These are phyloP conservation scores for Leccinellum rugosiceps DNA, from an alignment of 768 basidiomycete species.

Conservation along the genomic window DNA sequence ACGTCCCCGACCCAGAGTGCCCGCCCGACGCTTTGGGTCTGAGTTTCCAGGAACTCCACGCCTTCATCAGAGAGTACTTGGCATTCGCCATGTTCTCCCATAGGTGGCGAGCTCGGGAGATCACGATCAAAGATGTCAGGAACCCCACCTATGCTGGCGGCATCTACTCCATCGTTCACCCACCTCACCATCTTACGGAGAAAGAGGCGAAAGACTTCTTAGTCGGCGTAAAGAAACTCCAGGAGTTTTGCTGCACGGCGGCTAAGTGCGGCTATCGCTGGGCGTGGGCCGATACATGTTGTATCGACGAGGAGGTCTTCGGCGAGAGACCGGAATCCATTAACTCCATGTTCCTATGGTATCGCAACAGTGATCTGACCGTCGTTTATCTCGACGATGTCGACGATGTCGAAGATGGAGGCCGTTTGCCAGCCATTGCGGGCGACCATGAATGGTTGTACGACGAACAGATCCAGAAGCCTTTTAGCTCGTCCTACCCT, in stretches of 20 bases:
- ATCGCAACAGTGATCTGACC: constrained; percentile 23
- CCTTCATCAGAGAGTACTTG: constrained; percentile 19
- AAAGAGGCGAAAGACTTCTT: background rate
- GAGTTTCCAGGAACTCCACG: background rate
- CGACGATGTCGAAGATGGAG: constrained; percentile 17
- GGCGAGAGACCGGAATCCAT: constrained; percentile 28
- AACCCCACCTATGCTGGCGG: constrained; percentile 1
- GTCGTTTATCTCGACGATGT: constrained; percentile 29
- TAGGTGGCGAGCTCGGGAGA: constrained; percentile 21
- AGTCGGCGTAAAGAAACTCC: constrained; percentile 20
- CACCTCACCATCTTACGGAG: background rate
- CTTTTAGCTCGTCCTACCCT: constrained; percentile 8
- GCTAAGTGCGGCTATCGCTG: constrained; percentile 31
- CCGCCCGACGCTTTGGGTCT: background rate
- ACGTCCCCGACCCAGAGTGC: background rate
- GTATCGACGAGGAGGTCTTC: constrained; percentile 24
- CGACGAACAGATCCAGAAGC: constrained; percentile 13
- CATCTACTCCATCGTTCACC: constrained; percentile 16
- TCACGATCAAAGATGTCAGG: constrained; percentile 16
- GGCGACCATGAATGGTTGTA: constrained; percentile 12
- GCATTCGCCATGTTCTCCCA: constrained; percentile 29
- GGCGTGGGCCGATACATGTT: constrained; percentile 31
- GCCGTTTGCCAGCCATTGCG: constrained; percentile 5
- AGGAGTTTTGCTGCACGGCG: constrained; percentile 27
- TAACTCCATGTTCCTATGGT: constrained; percentile 31